Conservation (phyloP, 2,329 filamentous ascomycete genomes). For the Myriosclerotinia curreyana region DNA sequence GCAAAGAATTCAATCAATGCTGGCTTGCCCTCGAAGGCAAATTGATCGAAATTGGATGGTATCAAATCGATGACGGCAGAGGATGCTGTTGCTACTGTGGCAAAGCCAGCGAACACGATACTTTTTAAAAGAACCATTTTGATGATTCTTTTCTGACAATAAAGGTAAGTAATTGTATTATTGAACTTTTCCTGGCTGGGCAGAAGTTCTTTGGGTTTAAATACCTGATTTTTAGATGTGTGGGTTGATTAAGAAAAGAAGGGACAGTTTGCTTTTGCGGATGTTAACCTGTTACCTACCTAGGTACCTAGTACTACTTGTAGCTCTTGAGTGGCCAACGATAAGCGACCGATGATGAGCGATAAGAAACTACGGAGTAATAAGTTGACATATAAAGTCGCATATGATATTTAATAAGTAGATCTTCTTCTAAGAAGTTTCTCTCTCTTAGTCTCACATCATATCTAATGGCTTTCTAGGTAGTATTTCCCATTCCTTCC, state of each 20-base stretch:
- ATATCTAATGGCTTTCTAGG: not conserved
- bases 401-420: not conserved
- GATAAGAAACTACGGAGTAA: not conserved
- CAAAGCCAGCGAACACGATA: slow-evolving; percentile 55
- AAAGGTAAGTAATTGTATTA: slow-evolving; percentile 10
- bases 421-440: not conserved
- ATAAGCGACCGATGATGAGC: slow-evolving; percentile 8
- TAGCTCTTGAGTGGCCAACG: slow-evolving; percentile 1
- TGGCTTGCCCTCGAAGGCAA: slow-evolving; percentile 89
- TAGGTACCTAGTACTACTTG: not conserved
- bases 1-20: slow-evolving; percentile 98
- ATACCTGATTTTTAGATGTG: slow-evolving; percentile 13
- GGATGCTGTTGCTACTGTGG: slow-evolving; percentile 48
- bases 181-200: not conserved
- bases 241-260: slow-evolving; percentile 17
- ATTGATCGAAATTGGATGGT: slow-evolving; percentile 84
- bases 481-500: not conserved
- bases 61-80: slow-evolving; percentile 88
- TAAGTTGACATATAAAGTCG: too few relatives aligned
- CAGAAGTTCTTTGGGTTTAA: slow-evolving; percentile 7
- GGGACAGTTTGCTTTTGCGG: slow-evolving; percentile 19
- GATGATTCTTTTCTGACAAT: slow-evolving; percentile 14
- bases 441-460: not conserved
- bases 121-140: slow-evolving; percentile 51
- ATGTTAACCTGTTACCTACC: not conserved